phyloP scores from a whole-genome alignment of 2,329 filamentous ascomycete genomes.

The Rasamsonia emersonii region DNA sequence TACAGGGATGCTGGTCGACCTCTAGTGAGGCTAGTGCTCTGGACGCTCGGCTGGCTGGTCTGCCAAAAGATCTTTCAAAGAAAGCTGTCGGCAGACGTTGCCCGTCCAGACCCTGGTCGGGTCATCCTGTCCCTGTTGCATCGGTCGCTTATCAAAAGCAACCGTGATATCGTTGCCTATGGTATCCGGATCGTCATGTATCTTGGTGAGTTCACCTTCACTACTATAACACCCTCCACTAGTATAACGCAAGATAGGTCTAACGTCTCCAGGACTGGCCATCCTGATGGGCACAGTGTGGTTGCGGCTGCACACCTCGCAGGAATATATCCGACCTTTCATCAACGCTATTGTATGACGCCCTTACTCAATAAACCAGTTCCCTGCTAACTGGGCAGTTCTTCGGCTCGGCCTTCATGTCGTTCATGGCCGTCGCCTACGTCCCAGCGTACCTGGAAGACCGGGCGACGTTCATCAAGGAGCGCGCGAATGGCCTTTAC shows the following conservation, averaged over 20 bases:
- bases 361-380: background rate
- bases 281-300: slow-evolving; percentile 87
- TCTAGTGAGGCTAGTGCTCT: slow-evolving; percentile 35
- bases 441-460: slow-evolving; percentile 79
- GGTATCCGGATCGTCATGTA: slow-evolving; percentile 80
- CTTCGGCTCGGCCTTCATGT: slow-evolving; percentile 67
- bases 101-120: slow-evolving; percentile 37
- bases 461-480: slow-evolving; percentile 62
- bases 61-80: too few species aligned
- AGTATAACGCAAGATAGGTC: slow-evolving; percentile 1
- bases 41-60: too few species aligned
- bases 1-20: slow-evolving; percentile 49
- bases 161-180: slow-evolving; percentile 76
- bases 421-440: slow-evolving; percentile 76
- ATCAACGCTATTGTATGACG: slow-evolving; percentile 63
- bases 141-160: slow-evolving; percentile 72
- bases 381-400: slow-evolving; percentile 36
- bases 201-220: slow-evolving; percentile 38
- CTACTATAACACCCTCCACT: slow-evolving; percentile 8
- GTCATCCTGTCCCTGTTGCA: slow-evolving; percentile 62
- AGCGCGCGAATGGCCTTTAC: slow-evolving; percentile 73
- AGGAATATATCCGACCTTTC: slow-evolving; percentile 68
- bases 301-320: slow-evolving; percentile 59
- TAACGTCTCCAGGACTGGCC: slow-evolving; percentile 49
- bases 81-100: slow-evolving; percentile 11